phyloP scores from a whole-genome alignment of 2,329 filamentous ascomycete genomes.

The Cordyceps farinosa region DNA sequence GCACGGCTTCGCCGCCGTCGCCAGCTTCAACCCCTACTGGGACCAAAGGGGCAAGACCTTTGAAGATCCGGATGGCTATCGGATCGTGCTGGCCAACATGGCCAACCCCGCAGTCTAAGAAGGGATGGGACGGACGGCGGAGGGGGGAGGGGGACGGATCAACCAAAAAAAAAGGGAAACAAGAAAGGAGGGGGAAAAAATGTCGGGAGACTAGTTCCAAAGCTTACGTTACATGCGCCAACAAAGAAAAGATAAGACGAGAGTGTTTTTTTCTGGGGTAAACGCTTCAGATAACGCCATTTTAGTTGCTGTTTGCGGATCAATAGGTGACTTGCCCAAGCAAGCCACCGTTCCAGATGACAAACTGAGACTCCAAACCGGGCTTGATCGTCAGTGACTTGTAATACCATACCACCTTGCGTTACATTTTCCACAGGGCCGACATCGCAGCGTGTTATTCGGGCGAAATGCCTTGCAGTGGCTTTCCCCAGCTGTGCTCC shows the following conservation, averaged over 20 bases:
- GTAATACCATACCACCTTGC: neutral
- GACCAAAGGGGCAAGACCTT: conserved; percentile 41
- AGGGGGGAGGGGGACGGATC: neutral
- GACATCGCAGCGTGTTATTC: neutral
- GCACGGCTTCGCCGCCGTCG: conserved; percentile 33
- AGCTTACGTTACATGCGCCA: neutral
- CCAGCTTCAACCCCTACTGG: conserved; percentile 44
- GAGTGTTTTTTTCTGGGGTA: neutral
- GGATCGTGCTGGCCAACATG: conserved; percentile 38
- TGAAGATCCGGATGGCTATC: conserved; percentile 44
- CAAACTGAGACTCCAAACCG: neutral
- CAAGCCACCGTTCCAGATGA: conserved; percentile 1
- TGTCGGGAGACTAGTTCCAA: neutral
- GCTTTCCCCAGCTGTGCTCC: neutral
- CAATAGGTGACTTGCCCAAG: neutral
- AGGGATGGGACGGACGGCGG: neutral
- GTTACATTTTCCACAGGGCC: neutral
- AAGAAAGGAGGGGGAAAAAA: neutral
- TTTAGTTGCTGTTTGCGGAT: neutral
- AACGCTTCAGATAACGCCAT: neutral
- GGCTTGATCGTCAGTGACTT: neutral
- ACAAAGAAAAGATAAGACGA: neutral
- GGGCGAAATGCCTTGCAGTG: neutral
- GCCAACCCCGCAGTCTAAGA: conserved; percentile 14
- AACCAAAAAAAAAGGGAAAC: neutral